Percentiles rank a stretch among this genome's conserved stretches.
phyloP scores from a whole-genome alignment of 768 basidiomycete species.

The Scleroderma bovista region DNA sequence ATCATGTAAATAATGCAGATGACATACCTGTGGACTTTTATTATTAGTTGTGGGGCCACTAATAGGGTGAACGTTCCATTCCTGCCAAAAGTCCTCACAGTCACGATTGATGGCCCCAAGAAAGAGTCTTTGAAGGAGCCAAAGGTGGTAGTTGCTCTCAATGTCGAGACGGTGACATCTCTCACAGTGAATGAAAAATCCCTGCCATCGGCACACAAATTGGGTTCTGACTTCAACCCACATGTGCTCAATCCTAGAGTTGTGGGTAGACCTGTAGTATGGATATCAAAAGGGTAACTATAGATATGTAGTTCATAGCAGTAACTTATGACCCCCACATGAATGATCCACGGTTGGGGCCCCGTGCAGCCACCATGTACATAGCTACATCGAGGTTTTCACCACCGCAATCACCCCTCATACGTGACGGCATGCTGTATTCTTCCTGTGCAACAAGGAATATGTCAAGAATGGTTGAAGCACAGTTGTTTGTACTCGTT shows the following conservation, averaged over 20 bases:
- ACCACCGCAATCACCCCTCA: conserved; percentile 24
- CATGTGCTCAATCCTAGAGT: conserved; percentile 36
- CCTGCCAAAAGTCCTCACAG: conserved; percentile 26
- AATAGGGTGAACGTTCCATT: conserved; percentile 40
- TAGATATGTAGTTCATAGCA: background rate
- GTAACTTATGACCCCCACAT: conserved; percentile 18
- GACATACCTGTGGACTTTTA: conserved; percentile 15
- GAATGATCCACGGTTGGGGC: conserved; percentile 19
- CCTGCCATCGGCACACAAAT: conserved; percentile 37
- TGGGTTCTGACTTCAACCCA: conserved; percentile 11
- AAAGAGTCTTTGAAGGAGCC: conserved; percentile 41
- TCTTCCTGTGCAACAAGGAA: conserved; percentile 12
- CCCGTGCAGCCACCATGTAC: conserved; percentile 23
- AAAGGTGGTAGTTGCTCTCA: conserved; percentile 30
- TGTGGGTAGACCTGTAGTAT: conserved; percentile 30
- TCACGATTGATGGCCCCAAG: conserved; percentile 33
- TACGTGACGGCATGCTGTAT: conserved; percentile 17
- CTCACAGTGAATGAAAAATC: conserved; percentile 37
- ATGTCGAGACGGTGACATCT: conserved; percentile 30
- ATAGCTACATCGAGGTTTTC: conserved; percentile 24
- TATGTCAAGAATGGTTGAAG: conserved; percentile 17
- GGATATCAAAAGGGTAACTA: background rate
- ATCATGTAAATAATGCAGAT: too few relatives aligned
- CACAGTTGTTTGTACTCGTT: conserved; percentile 23
- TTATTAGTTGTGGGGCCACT: conserved; percentile 19